Conservation (phyloP, 805 yeast genomes). For the Candida nemodendra region DNA sequence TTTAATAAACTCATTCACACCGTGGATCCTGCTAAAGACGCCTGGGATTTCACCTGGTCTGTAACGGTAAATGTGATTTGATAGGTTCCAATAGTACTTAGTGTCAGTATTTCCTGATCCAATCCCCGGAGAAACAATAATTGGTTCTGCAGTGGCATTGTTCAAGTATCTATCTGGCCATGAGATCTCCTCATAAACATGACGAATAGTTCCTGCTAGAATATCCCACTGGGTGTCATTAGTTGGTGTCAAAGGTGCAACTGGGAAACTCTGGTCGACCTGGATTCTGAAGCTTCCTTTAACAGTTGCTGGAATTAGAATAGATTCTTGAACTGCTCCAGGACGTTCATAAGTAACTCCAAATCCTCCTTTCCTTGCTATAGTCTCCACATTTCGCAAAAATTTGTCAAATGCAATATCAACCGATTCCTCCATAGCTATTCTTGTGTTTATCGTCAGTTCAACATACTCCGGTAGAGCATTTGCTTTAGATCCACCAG, state of each 20-base stretch:
- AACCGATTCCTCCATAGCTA: conserved; percentile 44
- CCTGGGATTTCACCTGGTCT: conserved; percentile 41
- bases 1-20: conserved; percentile 60
- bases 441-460: conserved; percentile 43
- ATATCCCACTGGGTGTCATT: conserved; percentile 40
- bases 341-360: conserved; percentile 25
- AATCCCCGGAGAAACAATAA: conserved; percentile 55
- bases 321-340: conserved; percentile 18
- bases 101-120: conserved; percentile 72
- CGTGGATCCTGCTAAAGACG: conserved; percentile 48
- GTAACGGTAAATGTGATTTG: conserved; percentile 57
- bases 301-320: conserved; percentile 28
- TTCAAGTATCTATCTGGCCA: conserved; percentile 33
- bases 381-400: conserved; percentile 27
- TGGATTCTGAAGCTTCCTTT: conserved; percentile 20
- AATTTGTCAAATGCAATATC: conserved; percentile 34
- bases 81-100: conserved; percentile 54
- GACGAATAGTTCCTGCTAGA: conserved; percentile 44
- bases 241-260: conserved; percentile 55
- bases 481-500: conserved; percentile 50
- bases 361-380: conserved; percentile 38
- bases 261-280: conserved; percentile 31
- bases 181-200: conserved; percentile 45
- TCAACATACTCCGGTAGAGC: conserved; percentile 50
- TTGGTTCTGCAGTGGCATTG: conserved; percentile 19